Evolutionary conservation across 331 rosid species (phyloP), one percentile per base, ranked within the genome.

Genomic region (Quercus phellos): DNA sequence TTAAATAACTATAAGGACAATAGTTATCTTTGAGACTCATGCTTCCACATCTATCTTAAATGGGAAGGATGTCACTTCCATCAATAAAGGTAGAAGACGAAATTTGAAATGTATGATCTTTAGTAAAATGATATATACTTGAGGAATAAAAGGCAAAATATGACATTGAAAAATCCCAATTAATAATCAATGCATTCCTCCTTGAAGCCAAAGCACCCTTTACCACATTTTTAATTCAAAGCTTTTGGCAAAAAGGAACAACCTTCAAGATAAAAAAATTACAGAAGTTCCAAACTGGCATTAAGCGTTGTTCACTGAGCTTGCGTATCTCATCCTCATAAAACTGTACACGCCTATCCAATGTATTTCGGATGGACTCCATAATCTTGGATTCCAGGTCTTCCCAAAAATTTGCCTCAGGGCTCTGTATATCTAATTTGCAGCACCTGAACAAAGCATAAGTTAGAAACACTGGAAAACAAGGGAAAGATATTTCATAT

Each of bases 201-300:
- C 53, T 60, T 64, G 24, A 54, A 16, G n/a, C 54, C 55, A 58
- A 51, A 58, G 72, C 63, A 46, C 35, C 55, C 24, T 46, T 14
- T 53, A 74, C 64, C 27, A 70, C 42, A 60, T 16, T 60, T 43
- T 54, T 19, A 51, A 24, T 63, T 38, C 54, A 71, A n/a, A 73
- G 71, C 75, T 74, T 58, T 50, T 27, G 72, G 72, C 75, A 10
- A 81, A 81, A 77, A 76, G 80, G 61, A 84, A 70, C 80, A 79
- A 94, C 99, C 99, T 95, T 95, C 66, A 95, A 81, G 85, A 95
- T 89, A 79, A 95, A 93, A 87, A 95, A 95, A 83, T 95, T 95
- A 82, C 99, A 95, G 86, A 95, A 95, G 89, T 95, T 95, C 99
- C 99, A 93, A 78, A 91, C 94, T 78, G 99, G 99, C 97, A 93